Evolutionary conservation across 768 basidiomycete species (phyloP), one percentile per base, ranked within the genome.

Genomic region (Suillus subaureus): DNA sequence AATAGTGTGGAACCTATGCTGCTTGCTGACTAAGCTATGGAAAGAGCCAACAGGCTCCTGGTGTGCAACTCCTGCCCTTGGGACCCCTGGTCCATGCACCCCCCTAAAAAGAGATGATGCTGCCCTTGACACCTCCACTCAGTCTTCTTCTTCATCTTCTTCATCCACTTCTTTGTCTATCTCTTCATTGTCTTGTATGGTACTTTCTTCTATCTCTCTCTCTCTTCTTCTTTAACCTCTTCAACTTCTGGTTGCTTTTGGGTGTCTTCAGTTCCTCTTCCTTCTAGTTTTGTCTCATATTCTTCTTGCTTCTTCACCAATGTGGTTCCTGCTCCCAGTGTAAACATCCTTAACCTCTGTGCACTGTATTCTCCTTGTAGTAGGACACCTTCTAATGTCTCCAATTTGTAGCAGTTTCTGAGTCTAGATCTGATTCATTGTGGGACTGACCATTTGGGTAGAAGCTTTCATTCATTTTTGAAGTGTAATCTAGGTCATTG

Each of bases 391-490:
- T 71, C 55, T 2, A 74, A 6, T 0, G 65, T 75, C 28, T 72
- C 72, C 12, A 77, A 60, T 1, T 21, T 65, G 70, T 77, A 76
- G 0, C 72, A 75, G 55, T 76, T 77, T 7, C 61, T 26, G 1
- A 45, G 18, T 6, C 73, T 47, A 1, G 63, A 37, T 18, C 31
- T 54, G 13, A 78, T 62, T 0, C 70, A 42, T 23, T 57, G 42
- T 5, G 77, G 79, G 13, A 63, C 61, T 2, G 77, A 79, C 76
- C 77, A 81, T 31, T 66, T 73, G 2, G 74, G 72, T 9, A 71
- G 33, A 6, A 80, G 56, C 60, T 81, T 81, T 21, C 70, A 39
- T 31, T 72, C 66, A 1, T 71, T 70, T 23, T 66, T 68, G 61
- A 76, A 69, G 74, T 79, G 61, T 72, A 67, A 35, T 73, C 74